Evolutionary conservation across 148 eudicot species (phyloP).

Genomic region (Cornus kousa): DNA sequence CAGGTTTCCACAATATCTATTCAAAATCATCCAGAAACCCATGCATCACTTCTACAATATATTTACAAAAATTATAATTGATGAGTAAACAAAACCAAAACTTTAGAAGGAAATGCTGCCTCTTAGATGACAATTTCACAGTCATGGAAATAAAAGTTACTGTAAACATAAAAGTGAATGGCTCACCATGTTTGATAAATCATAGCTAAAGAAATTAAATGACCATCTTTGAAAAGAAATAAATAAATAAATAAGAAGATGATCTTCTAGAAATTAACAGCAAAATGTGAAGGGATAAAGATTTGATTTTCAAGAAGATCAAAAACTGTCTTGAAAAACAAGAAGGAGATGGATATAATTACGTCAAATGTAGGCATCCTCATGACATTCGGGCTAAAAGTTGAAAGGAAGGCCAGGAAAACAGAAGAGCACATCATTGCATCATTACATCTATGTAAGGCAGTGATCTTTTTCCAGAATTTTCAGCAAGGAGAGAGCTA

Average conservation of each 20-base stretch:
- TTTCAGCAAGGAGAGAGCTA: too few relatives aligned
- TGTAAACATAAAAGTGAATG: not conserved
- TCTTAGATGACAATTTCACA: not conserved
- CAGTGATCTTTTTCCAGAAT: too few relatives aligned
- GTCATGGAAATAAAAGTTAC: not conserved
- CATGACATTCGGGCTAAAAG: too few relatives aligned
- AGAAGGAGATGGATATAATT: too few relatives aligned
- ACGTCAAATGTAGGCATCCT: too few relatives aligned
- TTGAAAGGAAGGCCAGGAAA: too few relatives aligned
- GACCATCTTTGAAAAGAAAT: not conserved
- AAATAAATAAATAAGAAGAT: too few relatives aligned
- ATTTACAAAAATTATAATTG: not conserved
- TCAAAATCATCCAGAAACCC: slow-evolving; percentile 9
- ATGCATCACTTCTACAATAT: slow-evolving; percentile 5
- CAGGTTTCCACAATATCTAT: slow-evolving; percentile 12
- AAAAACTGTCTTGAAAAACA: too few relatives aligned
- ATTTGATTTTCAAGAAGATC: not conserved
- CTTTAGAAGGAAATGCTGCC: not conserved
- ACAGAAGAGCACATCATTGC: too few relatives aligned
- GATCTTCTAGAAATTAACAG: not conserved
- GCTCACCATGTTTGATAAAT: not conserved
- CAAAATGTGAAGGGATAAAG: not conserved
- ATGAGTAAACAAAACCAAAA: not conserved
- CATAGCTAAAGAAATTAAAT: not conserved
- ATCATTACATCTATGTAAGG: too few relatives aligned